These are phyloP conservation scores for Beauveria asiatica DNA, from an alignment of 2,329 filamentous ascomycete genomes.

Conservation along the genomic window DNA sequence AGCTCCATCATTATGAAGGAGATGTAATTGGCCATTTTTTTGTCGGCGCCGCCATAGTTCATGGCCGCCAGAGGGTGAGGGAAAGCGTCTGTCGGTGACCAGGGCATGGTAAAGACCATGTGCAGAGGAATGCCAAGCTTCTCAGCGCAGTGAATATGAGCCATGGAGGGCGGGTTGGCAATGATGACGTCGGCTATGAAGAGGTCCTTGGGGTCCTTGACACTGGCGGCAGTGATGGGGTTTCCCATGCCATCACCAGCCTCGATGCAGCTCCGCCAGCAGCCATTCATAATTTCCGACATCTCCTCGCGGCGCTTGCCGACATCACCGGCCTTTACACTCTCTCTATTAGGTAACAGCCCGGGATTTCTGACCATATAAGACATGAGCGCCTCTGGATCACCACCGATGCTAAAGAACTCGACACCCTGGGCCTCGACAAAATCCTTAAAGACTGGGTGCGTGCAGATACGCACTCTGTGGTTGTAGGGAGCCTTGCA, in stretches of 20 bases:
- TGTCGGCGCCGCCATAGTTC: constrained; percentile 51
- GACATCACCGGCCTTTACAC: constrained; percentile 28
- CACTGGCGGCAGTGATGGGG: constrained; percentile 19
- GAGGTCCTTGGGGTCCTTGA: constrained; percentile 22
- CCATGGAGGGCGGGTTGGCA: constrained; percentile 44
- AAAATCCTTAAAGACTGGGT: constrained; percentile 44
- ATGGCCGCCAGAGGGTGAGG: constrained; percentile 58
- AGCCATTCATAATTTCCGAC: constrained; percentile 29
- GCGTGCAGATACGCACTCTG: constrained; percentile 49
- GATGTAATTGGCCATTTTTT: constrained; percentile 56
- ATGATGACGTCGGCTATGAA: constrained; percentile 49
- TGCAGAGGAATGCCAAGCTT: constrained; percentile 40
- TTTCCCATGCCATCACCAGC: constrained; percentile 25
- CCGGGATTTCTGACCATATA: constrained; percentile 34
- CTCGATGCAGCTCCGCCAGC: constrained; percentile 30
- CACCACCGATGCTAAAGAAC: constrained; percentile 49
- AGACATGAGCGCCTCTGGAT: constrained; percentile 40
- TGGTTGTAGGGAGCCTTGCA: constrained; percentile 33
- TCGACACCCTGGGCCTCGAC: constrained; percentile 44
- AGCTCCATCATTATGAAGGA: constrained; percentile 62
- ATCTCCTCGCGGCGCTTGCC: constrained; percentile 27
- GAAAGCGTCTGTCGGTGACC: constrained; percentile 60
- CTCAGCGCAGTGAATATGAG: constrained; percentile 44
- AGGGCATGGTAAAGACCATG: constrained; percentile 58
- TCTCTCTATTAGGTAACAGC: constrained; percentile 27